phyloP scores from a whole-genome alignment of 768 basidiomycete genomes.

The Mycena venus region DNA sequence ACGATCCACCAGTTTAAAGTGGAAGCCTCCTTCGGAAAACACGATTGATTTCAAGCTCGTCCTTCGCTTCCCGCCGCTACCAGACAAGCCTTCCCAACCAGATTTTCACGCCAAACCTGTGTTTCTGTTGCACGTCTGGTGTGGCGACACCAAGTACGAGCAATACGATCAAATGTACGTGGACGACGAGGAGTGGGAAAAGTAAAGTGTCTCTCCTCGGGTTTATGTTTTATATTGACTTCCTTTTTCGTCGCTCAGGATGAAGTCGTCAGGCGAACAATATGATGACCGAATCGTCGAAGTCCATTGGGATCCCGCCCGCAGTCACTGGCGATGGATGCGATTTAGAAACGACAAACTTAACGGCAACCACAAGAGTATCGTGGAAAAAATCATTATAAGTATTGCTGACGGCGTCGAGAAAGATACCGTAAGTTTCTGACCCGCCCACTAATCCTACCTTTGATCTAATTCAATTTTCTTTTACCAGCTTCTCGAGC shows the following conservation, averaged over 20 bases:
- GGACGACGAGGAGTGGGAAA: conserved; percentile 93
- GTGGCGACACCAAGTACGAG: conserved; percentile 75
- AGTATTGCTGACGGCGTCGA: conserved; percentile 97
- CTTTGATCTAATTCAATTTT: conserved; percentile 25
- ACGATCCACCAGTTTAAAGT: conserved; percentile 80
- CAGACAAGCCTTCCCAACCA: conserved; percentile 66
- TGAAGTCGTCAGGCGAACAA: conserved; percentile 89
- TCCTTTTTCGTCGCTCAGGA: conserved; percentile 56
- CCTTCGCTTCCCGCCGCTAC: conserved; percentile 87
- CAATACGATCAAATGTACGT: conserved; percentile 89
- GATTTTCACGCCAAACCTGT: conserved; percentile 89
- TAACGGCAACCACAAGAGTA: conserved; percentile 87
- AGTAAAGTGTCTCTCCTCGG: conserved; percentile 62
- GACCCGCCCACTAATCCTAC: conserved; percentile 18
- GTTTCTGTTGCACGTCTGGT: conserved; percentile 87
- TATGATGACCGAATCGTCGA: conserved; percentile 95
- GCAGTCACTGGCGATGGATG: conserved; percentile 87
- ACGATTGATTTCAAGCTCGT: conserved; percentile 98
- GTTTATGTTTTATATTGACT: conserved; percentile 15
- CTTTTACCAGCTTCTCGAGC: conserved; percentile 71
- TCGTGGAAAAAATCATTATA: conserved; percentile 90
- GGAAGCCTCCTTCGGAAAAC: conserved; percentile 99
- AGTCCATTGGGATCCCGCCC: conserved; percentile 86
- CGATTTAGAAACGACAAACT: conserved; percentile 96
- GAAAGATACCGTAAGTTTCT: conserved; percentile 78